These are phyloP conservation scores for Trebouxia sp. DNA, from an alignment of 139 green algal species.

Conservation along the genomic window DNA sequence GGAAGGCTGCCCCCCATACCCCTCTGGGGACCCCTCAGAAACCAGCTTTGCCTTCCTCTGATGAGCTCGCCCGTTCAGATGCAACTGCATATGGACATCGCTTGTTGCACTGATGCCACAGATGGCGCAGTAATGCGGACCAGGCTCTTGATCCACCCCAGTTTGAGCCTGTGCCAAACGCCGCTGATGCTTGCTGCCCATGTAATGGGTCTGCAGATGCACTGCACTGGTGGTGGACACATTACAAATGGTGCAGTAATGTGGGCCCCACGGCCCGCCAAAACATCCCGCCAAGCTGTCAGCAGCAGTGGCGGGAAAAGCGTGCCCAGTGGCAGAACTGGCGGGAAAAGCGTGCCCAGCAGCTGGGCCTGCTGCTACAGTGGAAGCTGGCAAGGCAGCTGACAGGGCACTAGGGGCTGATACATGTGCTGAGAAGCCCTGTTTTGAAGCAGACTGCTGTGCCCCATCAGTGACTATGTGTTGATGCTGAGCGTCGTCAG, in stretches of 20 bases:
- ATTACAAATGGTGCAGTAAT: slow-evolving; percentile 39
- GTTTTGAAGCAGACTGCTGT: neutral
- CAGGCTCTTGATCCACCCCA: neutral
- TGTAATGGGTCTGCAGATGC: slow-evolving; percentile 35
- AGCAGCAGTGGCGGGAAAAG: neutral
- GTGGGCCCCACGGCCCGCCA: neutral
- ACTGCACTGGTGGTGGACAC: slow-evolving; percentile 35
- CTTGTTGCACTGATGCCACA: slow-evolving; percentile 37
- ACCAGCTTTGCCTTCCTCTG: slow-evolving; percentile 27
- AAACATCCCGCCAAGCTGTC: neutral
- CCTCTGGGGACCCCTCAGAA: neutral
- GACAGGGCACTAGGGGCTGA: neutral
- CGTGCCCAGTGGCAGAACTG: too few species aligned
- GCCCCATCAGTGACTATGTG: too few species aligned
- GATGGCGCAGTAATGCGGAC: slow-evolving; percentile 8
- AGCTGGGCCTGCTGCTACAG: neutral
- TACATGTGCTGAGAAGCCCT: neutral
- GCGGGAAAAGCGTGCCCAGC: too few species aligned
- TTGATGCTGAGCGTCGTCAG: too few species aligned
- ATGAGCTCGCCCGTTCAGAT: slow-evolving; percentile 33
- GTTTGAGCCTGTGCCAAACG: neutral
- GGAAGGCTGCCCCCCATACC: neutral
- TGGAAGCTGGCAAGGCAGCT: neutral
- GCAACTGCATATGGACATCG: slow-evolving; percentile 34
- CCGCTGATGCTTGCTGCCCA: slow-evolving; percentile 32